These are phyloP conservation scores for Phaffia rhodozyma DNA, from an alignment of 1,284 basidiomycete species.

Conservation along the genomic window DNA sequence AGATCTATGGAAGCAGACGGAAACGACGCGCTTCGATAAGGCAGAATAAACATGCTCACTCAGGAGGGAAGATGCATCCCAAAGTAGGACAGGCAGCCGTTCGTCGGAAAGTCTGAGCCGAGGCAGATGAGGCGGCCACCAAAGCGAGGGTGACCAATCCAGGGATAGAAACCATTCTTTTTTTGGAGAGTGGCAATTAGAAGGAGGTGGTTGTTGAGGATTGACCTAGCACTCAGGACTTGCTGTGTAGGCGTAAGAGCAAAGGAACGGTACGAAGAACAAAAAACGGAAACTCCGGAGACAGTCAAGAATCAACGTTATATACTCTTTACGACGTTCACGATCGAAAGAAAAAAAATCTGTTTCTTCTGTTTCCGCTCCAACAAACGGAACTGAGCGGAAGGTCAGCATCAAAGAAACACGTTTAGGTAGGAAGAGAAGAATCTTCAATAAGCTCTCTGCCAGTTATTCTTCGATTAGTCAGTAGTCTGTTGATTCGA, in stretches of 20 bases:
- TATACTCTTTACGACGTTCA: too few relatives aligned
- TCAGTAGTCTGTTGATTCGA: too few relatives aligned
- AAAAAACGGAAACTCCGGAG: neutral
- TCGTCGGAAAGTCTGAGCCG: slow-evolving; percentile 34
- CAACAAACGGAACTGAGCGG: too few relatives aligned
- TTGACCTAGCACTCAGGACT: too few relatives aligned
- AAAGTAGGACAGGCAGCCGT: slow-evolving; percentile 34
- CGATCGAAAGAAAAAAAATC: too few relatives aligned
- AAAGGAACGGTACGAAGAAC: neutral
- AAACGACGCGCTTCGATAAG: too few relatives aligned
- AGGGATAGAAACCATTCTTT: slow-evolving; percentile 21
- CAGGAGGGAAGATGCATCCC: slow-evolving; percentile 34
- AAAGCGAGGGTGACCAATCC: slow-evolving; percentile 20
- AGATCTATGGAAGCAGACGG: neutral
- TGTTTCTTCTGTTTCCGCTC: too few relatives aligned
- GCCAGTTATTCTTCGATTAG: too few relatives aligned
- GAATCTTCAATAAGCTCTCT: too few relatives aligned
- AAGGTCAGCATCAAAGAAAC: too few relatives aligned
- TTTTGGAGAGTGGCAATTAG: neutral
- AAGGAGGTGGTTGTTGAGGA: neutral
- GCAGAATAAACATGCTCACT: neutral
- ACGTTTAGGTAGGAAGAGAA: too few relatives aligned
- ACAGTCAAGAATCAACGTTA: too few relatives aligned
- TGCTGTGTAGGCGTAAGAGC: neutral
- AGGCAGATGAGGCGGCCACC: slow-evolving; percentile 20